phyloP scores from a whole-genome alignment of 495 filamentous ascomycete species.

The Rhypophila decipiens region DNA sequence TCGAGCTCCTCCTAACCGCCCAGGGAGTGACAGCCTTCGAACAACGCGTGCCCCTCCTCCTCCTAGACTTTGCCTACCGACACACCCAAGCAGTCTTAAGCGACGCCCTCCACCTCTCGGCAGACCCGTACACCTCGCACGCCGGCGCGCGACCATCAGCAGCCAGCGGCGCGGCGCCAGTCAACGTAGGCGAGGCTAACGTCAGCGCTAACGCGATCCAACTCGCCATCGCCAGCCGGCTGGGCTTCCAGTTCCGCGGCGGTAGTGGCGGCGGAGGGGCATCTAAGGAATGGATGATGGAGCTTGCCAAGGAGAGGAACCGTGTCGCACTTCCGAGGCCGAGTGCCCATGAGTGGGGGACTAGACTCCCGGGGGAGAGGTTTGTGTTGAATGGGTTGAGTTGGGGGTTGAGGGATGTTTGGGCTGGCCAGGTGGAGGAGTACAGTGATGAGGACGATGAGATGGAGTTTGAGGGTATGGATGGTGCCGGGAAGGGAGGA shows the following conservation, averaged over 20 bases:
- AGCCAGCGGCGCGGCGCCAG: conserved; percentile 37
- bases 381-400: conserved; percentile 81
- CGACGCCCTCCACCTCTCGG: conserved; percentile 58
- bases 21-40: conserved; percentile 88
- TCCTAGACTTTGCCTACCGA: conserved; percentile 96
- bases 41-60: conserved; percentile 86
- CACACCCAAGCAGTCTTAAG: conserved; percentile 58
- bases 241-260: conserved; percentile 48
- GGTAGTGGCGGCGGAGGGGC: conserved; percentile 32
- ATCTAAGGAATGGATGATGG: conserved; percentile 75
- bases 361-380: conserved; percentile 80
- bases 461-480: conserved; percentile 28
- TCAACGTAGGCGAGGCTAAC: conserved; percentile 38
- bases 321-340: conserved; percentile 70
- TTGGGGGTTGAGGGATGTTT: conserved; percentile 79
- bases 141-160: conserved; percentile 42
- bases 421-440: conserved; percentile 49
- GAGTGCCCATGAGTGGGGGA: conserved; percentile 64
- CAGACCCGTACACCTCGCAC: conserved; percentile 55
- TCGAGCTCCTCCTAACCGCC: conserved; percentile 83
- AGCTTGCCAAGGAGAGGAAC: conserved; percentile 79
- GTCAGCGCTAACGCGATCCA: conserved; percentile 42
- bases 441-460: conserved; percentile 35
- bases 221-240: conserved; percentile 42
- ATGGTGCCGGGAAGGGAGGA: conserved; percentile 35